These are phyloP conservation scores for Rutstroemia sp. DNA, from an alignment of 2,329 filamentous ascomycete species.

Conservation along the genomic window DNA sequence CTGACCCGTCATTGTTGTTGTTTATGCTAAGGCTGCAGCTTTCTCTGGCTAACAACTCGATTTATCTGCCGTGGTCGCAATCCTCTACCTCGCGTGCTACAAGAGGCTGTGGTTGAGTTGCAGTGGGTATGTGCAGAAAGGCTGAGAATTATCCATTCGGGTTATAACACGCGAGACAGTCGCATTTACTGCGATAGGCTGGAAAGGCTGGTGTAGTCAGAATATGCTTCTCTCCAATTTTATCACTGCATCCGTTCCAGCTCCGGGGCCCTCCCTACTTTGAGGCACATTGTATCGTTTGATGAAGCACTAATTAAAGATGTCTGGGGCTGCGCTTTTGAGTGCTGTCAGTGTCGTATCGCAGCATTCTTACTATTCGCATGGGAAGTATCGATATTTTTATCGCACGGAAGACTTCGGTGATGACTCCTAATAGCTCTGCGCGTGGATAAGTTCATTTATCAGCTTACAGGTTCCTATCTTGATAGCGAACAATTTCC, in stretches of 20 bases:
- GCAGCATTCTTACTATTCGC: conserved; percentile 20
- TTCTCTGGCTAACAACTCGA: too few relatives aligned
- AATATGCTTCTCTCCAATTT: background rate
- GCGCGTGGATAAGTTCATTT: conserved; percentile 4
- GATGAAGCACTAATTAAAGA: background rate
- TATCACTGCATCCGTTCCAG: background rate
- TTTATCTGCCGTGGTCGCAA: too few relatives aligned
- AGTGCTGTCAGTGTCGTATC: conserved; percentile 18
- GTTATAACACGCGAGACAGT: too few relatives aligned
- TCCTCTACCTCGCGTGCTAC: too few relatives aligned
- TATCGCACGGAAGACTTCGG: conserved; percentile 18
- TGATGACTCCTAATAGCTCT: conserved; percentile 22
- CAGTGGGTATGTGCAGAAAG: too few relatives aligned
- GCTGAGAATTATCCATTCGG: too few relatives aligned
- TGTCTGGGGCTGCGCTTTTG: conserved; percentile 6
- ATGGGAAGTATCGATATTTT: conserved; percentile 26
- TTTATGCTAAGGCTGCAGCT: too few relatives aligned
- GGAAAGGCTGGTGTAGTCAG: too few relatives aligned
- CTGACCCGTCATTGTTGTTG: too few relatives aligned
- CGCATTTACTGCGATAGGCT: too few relatives aligned
- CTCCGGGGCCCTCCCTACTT: too few relatives aligned
- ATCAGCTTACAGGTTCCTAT: background rate
- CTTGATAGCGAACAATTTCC: background rate
- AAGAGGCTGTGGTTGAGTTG: too few relatives aligned
- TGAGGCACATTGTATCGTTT: background rate